Base-by-base conservation (phyloP, 192 early-diverging fungal genomes). In the Backusella mclennaniae region DNA sequence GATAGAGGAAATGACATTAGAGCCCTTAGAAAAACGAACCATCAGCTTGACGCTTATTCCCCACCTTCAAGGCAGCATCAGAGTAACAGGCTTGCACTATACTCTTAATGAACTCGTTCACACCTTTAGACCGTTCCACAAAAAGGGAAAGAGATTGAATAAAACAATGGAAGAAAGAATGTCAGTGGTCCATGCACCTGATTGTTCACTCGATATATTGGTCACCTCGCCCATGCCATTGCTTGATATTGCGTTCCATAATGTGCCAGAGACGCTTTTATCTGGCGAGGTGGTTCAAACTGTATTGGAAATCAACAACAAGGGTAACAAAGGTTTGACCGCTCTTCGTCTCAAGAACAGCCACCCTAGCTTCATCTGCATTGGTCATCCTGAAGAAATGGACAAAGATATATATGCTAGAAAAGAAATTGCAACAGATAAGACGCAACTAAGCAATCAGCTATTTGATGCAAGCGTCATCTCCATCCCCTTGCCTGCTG, bases 221-320 rank as follows among this genome's bases (percentile, higher is more conserved):
- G 92, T 97, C 4, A 93, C 92, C 1, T 88, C 90, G 0, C 89
- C 90, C 2, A 92, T 97, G 91, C 96, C 98, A 6, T 86, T 95
- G 11, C 78, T 98, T 38, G 93, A 96, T 70, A 86, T 96, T 6
- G 67, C 86, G 0, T 93, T 98, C 66, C 91, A 92, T 38, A 82
- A 84, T 35, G 90, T 96, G 46, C 97, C 96, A 0, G 90, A 92
- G 9, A 84, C 87, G 1, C 80, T 99, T 26, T 83, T 96, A 35
- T 92, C 92, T 52, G 98, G 98, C 2, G 91, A 98, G 71, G 93
- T 97, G 35, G 85, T 86, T 33, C 85, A 88, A 23, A 83, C 90
- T 0, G 88, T 91, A 0, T 56, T 98, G 67, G 91, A 94, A 68
- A 85, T 99, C 17, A 93, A 87, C 38, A 99, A 99, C 84, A 90